Evolutionary conservation across 2,329 filamentous ascomycete species (phyloP).

Genomic region (Calonectria hongkongensis): DNA sequence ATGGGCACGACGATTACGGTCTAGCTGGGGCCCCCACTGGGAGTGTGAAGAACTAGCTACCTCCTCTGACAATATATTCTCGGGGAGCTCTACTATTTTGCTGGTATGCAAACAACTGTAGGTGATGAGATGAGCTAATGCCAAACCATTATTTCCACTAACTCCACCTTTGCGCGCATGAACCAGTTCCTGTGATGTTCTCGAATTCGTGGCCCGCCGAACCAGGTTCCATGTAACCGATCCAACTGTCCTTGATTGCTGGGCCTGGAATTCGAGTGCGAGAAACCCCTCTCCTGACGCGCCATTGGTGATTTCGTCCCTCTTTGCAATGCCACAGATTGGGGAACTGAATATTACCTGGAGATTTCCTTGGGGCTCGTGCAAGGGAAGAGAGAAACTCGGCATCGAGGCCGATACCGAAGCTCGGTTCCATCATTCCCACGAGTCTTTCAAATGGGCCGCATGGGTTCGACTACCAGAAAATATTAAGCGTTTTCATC

Average conservation of each 20-base stretch:
- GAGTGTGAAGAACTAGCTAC: neutral
- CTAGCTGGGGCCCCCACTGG: neutral
- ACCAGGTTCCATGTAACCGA: neutral
- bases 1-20: neutral
- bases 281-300: neutral
- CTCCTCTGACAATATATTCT: neutral
- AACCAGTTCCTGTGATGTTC: neutral
- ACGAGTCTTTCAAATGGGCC: neutral
- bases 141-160: neutral
- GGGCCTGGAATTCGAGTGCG: neutral
- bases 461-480: neutral
- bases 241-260: neutral
- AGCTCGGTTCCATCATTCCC: neutral
- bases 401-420: neutral
- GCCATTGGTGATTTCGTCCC: neutral
- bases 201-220: neutral
- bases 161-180: neutral
- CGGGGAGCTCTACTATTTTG: neutral
- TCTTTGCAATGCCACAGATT: neutral
- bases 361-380: neutral
- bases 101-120: slow-evolving; percentile 3
- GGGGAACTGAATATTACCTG: neutral
- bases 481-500: neutral
- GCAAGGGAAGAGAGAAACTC: neutral
- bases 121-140: neutral